Evolutionary conservation across 1,284 basidiomycete genomes (phyloP).

Genomic region (Ganoderma lucidum): DNA sequence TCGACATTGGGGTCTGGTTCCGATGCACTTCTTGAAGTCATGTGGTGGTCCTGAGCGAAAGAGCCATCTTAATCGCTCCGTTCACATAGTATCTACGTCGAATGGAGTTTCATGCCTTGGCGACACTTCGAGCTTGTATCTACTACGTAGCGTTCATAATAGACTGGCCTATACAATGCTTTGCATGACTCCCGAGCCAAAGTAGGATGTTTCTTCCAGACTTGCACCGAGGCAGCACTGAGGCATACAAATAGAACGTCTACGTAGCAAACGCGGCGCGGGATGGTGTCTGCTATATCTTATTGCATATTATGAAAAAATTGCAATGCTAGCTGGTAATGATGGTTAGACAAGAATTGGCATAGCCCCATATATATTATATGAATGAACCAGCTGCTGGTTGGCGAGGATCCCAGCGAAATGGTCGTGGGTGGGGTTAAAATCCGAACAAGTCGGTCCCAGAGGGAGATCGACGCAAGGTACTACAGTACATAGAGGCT

Average conservation of each 20-base stretch:
- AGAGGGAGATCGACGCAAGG: neutral
- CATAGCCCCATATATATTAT: neutral
- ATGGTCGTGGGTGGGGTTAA: neutral
- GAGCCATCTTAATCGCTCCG: slow-evolving; percentile 82
- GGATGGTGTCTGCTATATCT: neutral
- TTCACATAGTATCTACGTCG: slow-evolving; percentile 69
- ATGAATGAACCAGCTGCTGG: neutral
- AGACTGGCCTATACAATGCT: neutral
- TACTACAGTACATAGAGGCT: neutral
- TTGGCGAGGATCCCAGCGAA: neutral
- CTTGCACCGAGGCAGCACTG: too few species aligned
- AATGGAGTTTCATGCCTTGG: slow-evolving; percentile 85
- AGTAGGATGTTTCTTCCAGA: too few species aligned
- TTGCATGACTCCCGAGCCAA: neutral
- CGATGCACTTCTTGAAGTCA: slow-evolving; percentile 44
- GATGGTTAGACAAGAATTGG: neutral
- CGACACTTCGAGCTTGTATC: slow-evolving; percentile 49
- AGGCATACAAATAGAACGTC: too few species aligned
- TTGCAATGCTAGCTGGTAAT: neutral
- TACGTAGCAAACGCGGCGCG: neutral
- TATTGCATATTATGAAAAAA: neutral
- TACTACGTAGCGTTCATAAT: neutral
- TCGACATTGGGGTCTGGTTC: slow-evolving; percentile 53
- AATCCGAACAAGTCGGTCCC: neutral
- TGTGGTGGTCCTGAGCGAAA: slow-evolving; percentile 60